Base-by-base conservation (phyloP, 805 yeast genomes). In the Vanderwaltozyma yarrowii region DNA sequence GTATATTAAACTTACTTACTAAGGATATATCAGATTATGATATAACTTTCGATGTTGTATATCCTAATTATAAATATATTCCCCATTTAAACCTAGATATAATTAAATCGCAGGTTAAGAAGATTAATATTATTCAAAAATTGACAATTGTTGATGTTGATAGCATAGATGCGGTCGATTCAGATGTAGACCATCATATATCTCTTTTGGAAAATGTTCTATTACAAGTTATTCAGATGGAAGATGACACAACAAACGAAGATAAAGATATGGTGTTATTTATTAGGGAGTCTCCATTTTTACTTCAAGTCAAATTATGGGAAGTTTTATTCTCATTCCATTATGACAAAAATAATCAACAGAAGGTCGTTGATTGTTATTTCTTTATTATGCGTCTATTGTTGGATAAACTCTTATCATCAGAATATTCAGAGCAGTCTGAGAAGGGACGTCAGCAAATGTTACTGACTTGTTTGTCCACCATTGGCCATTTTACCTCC, bases 241-340 rank as follows among this genome's bases (percentile, higher is more conserved):
- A 33, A 1, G 11, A 20, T 8, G 8, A 13, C 5, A 12, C 17
- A 3, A 20, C 17, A 4, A 9, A 14, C 13, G 42, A 68, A 26
- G 65, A 71, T 26, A 45, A 51, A 13, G 76, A 87, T 7, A 77
- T 86, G 56, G 64, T 69, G 17, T 57, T 64, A 11, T 85, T 89
- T 51, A 64, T 92, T 13, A 60, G 65, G 3, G 65, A 64, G 11
- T 76, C 94, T 0, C 74, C 92, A 0, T 63, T 80, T 17, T 79
- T 74, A 17, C 69, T 86, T 53, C 74, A 73, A 39, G 61, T 87
- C 28, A 78, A 78, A 38, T 60, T 92, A 2, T 88, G 96, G 94
- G 74, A 73, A 24, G 68, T 80, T 18, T 62, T 88, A 14, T 67
- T 85, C 34, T 74, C 71, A 44, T 70, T 70, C 39, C 83, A 80